Conservation (phyloP, 305 asterid genomes). For the Withania somnifera region DNA sequence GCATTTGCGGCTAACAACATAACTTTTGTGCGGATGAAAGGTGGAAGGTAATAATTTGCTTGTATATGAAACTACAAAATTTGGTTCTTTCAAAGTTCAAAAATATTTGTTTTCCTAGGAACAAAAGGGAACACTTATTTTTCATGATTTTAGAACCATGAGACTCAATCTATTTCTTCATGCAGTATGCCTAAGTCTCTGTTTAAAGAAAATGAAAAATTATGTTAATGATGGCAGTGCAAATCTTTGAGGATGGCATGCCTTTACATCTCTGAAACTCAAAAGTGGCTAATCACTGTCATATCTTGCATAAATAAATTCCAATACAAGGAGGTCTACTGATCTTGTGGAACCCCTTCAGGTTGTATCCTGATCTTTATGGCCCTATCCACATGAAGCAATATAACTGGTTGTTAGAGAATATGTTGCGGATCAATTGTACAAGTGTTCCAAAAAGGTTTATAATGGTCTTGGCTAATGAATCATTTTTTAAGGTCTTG, state of each 20-base stretch:
- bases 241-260: not conserved
- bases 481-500: not conserved
- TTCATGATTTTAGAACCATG: no score
- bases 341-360: not conserved
- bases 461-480: not conserved
- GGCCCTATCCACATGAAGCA: not conserved
- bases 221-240: not conserved
- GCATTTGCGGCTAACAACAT: slow-evolving; percentile 69
- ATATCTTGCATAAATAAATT: not conserved
- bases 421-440: not conserved
- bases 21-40: slow-evolving; percentile 82
- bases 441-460: not conserved
- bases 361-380: not conserved
- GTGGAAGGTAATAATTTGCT: slow-evolving; percentile 62
- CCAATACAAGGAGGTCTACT: not conserved
- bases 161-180: no score
- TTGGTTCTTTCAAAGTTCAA: not conserved
- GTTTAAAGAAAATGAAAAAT: not conserved
- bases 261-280: not conserved
- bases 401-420: not conserved
- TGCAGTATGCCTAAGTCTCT: not conserved
- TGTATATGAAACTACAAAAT: no score
- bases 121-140: not conserved
- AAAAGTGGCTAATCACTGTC: not conserved
- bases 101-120: not conserved